A percentile compares a stretch with the other conserved stretches of the same genome.
These are phyloP conservation scores for Diaporthe sp. DNA, from an alignment of 2,329 filamentous ascomycete species.

Conservation along the genomic window DNA sequence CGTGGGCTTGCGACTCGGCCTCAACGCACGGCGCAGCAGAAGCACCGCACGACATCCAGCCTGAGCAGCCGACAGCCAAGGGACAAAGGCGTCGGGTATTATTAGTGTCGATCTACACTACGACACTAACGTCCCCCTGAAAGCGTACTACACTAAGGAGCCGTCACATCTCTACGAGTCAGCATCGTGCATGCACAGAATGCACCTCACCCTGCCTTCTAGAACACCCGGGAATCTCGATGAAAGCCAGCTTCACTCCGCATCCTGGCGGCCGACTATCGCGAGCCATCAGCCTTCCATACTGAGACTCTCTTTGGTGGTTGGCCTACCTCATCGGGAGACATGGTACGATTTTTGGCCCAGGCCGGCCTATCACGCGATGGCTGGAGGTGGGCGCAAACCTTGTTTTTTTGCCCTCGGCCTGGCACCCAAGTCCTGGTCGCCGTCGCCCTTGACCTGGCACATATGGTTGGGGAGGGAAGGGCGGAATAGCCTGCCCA, in stretches of 20 bases:
- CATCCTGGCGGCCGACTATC: neutral
- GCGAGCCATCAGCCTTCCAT: conserved; percentile 11
- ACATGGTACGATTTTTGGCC: conserved; percentile 19
- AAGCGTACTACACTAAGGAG: neutral
- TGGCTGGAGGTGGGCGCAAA: neutral
- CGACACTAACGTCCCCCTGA: neutral
- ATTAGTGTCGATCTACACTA: conserved; percentile 3
- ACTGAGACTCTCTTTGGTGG: conserved; percentile 7
- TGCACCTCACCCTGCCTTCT: neutral
- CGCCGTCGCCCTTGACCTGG: neutral
- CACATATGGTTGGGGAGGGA: neutral
- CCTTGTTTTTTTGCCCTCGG: conserved; percentile 8
- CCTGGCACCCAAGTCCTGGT: conserved; percentile 8
- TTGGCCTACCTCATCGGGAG: conserved; percentile 17
- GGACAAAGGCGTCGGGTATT: neutral
- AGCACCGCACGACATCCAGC: neutral
- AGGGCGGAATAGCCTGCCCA: neutral
- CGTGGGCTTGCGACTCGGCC: neutral
- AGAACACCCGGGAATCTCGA: conserved; percentile 10
- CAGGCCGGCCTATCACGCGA: neutral
- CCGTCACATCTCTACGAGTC: conserved; percentile 15
- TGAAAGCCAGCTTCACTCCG: neutral
- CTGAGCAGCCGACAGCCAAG: too few species aligned
- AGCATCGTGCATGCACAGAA: conserved; percentile 16
- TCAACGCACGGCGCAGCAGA: neutral